Base-by-base conservation (phyloP, 768 basidiomycete genomes). In the Pulveroboletus sp. region DNA sequence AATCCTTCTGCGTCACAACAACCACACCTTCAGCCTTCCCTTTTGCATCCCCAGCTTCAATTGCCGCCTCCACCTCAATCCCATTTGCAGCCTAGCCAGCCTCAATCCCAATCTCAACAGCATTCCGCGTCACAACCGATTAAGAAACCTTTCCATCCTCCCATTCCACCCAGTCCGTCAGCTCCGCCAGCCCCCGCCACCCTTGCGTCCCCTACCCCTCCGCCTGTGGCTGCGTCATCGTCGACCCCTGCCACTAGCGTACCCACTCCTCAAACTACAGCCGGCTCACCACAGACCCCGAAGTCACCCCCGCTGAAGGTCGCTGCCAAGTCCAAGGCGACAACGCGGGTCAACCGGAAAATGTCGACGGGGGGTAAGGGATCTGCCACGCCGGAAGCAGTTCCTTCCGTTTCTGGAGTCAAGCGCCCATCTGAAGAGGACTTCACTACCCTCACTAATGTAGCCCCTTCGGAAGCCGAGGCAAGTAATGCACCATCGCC, bases 281-380 rank as follows among this genome's bases (percentile, higher is more conserved):
- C 74, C 24, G 73, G 77, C 31, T 86, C 85, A 9, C 86, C 86
- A 1, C 79, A 79, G 58, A 76, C 76, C 5, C 79, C 85, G 1
- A 89, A 83, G 65, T 89, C 88, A 5, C 88, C 88, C 0, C 86
- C 82, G 60, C 64, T 64, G 46, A 87, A 80, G 63, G 60, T 71
- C 1, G 46, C 67, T 14, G 38, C 73, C n/a, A 86, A 80, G 66
- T 49, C 73, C 14, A 82, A 77, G 60, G 49, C 28, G 2, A 47
- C 57, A 14, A n/a, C 54, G 30, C 58, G 70, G n/a, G 50, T 54
- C 0, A 35, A 35, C 45, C 54, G 70, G 36, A 73, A 66, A 45
- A 45, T 56, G 9, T 69, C 74, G 15, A 50, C 57, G n/a, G 47
- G 69, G 32, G 61, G 70, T 6, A 62, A 60, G 59, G 43, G 68